Percentiles rank a stretch among this genome's conserved stretches.
phyloP scores from a whole-genome alignment of 2,329 filamentous ascomycete genomes.

The Ceratocystis papillata region DNA sequence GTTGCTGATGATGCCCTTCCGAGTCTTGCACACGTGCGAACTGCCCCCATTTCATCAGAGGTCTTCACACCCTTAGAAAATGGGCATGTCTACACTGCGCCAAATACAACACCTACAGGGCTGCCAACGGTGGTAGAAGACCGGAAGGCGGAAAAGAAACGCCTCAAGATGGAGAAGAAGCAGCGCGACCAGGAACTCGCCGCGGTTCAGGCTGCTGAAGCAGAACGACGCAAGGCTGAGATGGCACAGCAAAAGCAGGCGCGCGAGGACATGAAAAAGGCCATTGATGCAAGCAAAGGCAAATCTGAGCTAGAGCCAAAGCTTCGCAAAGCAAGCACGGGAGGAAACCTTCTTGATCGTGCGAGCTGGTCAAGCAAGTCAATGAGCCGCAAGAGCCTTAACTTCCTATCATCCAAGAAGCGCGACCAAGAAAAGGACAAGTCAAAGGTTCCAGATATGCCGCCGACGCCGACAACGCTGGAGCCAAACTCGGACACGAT shows the following conservation, averaged over 20 bases:
- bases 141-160: constrained; percentile 39
- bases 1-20: constrained; percentile 39
- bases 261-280: constrained; percentile 51
- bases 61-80: not conserved
- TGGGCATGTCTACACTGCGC: constrained; percentile 6
- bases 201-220: constrained; percentile 42
- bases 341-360: constrained; percentile 46
- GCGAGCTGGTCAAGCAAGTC: constrained; percentile 66
- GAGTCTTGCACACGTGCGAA: constrained; percentile 54
- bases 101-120: not conserved
- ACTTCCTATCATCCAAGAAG: constrained; percentile 48
- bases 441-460: not conserved
- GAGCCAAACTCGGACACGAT: constrained; percentile 2
- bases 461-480: constrained; percentile 10
- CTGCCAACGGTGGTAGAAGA: constrained; percentile 19
- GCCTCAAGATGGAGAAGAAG: constrained; percentile 29
- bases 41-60: constrained; percentile 40
- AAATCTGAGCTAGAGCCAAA: constrained; percentile 34
- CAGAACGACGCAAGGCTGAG: constrained; percentile 51
- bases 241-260: constrained; percentile 37
- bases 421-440: constrained; percentile 28
- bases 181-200: constrained; percentile 43
- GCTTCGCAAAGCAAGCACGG: constrained; percentile 30
- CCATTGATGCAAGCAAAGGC: constrained; percentile 55
- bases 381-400: constrained; percentile 64